Evolutionary conservation across 805 yeast genomes (phyloP).

Genomic region (Metschnikowia colocasiae): DNA sequence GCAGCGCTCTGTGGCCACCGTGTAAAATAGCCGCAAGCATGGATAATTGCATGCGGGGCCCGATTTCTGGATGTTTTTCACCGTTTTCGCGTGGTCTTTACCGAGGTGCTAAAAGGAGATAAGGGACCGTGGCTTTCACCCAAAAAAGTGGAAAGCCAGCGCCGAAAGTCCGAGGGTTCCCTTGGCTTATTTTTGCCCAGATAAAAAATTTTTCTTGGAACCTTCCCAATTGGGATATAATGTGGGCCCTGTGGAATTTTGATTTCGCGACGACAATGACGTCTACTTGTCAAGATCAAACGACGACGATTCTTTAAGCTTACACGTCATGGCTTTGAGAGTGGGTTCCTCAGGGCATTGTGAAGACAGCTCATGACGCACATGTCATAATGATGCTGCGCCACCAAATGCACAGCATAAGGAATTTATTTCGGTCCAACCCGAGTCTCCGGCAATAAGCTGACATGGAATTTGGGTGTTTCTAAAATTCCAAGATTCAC

Average conservation of each 20-base stretch:
- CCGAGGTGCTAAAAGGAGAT: background rate
- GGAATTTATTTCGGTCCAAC: background rate
- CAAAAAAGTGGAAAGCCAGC: background rate
- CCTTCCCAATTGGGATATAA: background rate
- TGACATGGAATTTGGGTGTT: too few species aligned
- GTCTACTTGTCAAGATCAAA: background rate
- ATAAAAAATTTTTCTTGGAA: background rate
- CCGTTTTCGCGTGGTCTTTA: background rate
- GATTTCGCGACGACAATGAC: slow-evolving; percentile 1
- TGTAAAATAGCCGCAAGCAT: too few species aligned
- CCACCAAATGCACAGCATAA: background rate
- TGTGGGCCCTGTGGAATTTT: background rate
- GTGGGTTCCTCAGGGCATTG: background rate
- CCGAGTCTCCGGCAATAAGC: background rate
- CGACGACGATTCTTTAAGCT: background rate
- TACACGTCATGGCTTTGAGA: background rate
- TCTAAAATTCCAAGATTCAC: too few species aligned
- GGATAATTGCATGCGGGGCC: too few species aligned
- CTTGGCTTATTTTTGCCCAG: background rate
- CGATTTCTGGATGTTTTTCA: too few species aligned
- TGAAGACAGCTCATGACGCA: background rate
- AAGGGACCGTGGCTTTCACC: background rate
- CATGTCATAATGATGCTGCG: background rate
- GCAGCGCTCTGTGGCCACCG: too few species aligned
- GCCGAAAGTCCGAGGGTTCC: background rate